A percentile compares a stretch with the other conserved stretches of the same genome.
Conservation (phyloP, 23 red algal genomes). For the Gracilaria domingensis region DNA sequence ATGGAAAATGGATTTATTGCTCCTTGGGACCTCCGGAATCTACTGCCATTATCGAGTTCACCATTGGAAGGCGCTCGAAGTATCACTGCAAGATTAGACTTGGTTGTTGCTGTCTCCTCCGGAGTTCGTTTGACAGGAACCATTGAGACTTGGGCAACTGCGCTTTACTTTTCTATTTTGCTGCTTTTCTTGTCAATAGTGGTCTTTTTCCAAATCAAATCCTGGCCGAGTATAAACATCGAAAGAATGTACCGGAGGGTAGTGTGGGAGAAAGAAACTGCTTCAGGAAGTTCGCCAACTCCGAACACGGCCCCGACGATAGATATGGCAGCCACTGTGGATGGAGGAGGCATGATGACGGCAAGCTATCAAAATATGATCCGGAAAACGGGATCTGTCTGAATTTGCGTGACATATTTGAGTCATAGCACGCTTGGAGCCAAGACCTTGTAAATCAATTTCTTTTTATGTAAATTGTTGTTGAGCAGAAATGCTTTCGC, state of each 20-base stretch:
- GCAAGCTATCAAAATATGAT: neutral
- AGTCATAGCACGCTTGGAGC: no score
- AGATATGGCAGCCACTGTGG: neutral
- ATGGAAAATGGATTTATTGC: neutral
- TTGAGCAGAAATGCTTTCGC: no score
- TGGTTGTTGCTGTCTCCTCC: neutral
- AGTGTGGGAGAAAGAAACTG: neutral
- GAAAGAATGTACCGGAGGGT: neutral
- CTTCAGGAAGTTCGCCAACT: neutral
- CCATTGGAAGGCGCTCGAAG: neutral
- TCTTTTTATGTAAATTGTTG: no score
- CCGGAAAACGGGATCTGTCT: no score
- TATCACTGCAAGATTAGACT: neutral
- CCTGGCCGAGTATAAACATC: neutral
- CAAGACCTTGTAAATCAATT: no score
- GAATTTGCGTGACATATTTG: no score
- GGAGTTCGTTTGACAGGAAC: slow-evolving; percentile 5
- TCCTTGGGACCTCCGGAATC: neutral
- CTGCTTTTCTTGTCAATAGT: neutral
- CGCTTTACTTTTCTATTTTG: neutral
- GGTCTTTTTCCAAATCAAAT: neutral
- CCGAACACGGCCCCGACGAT: neutral
- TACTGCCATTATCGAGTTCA: neutral
- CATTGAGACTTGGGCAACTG: neutral
- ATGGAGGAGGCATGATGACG: neutral